phyloP scores from a whole-genome alignment of 768 basidiomycete genomes.

The Phallus indusiatus region DNA sequence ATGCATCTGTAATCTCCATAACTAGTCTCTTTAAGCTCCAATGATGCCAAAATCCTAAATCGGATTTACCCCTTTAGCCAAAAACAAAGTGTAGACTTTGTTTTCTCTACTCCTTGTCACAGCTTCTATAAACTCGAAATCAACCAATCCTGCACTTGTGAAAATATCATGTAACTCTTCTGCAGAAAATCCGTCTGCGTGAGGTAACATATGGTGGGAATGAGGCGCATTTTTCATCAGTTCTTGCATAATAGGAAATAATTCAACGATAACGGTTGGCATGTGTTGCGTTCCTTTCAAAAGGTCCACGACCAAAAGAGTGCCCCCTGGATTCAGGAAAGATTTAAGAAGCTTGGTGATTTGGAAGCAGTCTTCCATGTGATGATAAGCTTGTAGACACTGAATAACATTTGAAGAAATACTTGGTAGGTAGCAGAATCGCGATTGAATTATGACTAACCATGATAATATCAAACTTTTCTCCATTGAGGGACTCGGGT shows the following conservation, averaged over 20 bases:
- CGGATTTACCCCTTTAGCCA: neutral
- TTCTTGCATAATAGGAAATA: neutral
- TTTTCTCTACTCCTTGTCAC: neutral
- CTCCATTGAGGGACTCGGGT: neutral
- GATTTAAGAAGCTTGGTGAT: neutral
- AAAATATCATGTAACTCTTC: neutral
- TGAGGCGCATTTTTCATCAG: neutral
- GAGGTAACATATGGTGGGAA: neutral
- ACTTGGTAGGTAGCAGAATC: neutral
- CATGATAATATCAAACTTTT: neutral
- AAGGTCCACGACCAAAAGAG: neutral
- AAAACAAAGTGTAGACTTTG: neutral
- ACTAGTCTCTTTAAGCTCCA: too few relatives aligned
- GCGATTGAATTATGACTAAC: neutral
- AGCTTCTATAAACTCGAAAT: neutral
- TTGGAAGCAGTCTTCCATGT: neutral
- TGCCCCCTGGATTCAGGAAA: neutral
- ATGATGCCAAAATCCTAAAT: neutral
- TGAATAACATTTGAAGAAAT: neutral
- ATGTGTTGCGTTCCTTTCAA: neutral
- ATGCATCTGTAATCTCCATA: too few relatives aligned
- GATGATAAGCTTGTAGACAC: neutral
- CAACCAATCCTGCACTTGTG: neutral
- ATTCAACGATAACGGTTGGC: neutral
- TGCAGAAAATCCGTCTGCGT: neutral